Base-by-base conservation (phyloP, 768 basidiomycete genomes). In the Pisolithus marmoratus region DNA sequence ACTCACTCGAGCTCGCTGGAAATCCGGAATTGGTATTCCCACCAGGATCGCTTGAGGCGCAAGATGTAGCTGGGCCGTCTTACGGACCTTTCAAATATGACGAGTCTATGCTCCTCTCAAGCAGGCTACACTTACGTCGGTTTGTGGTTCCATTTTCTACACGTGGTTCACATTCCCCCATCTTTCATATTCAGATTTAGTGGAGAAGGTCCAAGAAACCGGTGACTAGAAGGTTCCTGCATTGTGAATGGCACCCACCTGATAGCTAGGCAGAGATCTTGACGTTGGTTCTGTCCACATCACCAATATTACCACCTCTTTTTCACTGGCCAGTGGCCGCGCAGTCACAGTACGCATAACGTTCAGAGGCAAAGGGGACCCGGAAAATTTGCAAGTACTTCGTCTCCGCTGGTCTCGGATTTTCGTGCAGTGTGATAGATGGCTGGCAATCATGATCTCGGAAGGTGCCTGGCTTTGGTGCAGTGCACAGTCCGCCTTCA, bases 81-180 rank as follows among this genome's bases (percentile, higher is more conserved):
- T 94, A 94, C 60, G 94, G 90, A 5, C 72, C 81, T 0, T 92
- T 96, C 73, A 71, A 71, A 41, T 95, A 94, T 63, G 81, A 83
- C 47, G 92, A 94, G 65, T 86, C 87, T 52, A 19, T 79, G 56
- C 70, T 67, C 4, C 73, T 70, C 46, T 62, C 68, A 4, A 73
- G 70, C 31, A 64, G 62, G 22, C 5, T 82, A 4, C 60, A 70
- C n/a, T 73, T 79, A 12, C 41, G 76, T 5, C n/a, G n/a, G n/a
- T 12, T 76, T 2, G 50, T 74, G 12, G 72, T 76, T 17, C 38
- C 74, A 9, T 60, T 72, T 66, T n/a, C 3, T 45, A 12, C 26
- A 27, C 22, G 9, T 29, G 12, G 38, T 15, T 23, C 7, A 20
- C 44, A 19, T 20, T 50, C 17, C 14, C 26, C 23, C 51, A 38